Conservation (phyloP, 441 rosid genomes). For the Corymbia citriodora region DNA sequence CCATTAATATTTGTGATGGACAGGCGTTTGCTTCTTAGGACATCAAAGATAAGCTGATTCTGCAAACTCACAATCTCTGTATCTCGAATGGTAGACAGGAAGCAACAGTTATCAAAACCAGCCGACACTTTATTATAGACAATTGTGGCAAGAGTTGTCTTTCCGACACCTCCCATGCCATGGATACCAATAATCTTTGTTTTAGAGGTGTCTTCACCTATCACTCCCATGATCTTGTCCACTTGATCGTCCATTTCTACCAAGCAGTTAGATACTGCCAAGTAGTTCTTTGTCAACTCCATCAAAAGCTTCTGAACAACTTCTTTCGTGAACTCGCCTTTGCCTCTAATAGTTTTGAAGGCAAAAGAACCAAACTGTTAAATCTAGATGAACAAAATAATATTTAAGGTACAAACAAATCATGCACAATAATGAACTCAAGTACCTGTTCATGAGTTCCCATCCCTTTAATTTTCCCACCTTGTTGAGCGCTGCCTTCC, state of each 20-base stretch:
- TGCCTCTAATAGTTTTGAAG: background rate
- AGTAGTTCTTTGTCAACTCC: background rate
- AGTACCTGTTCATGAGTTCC: background rate
- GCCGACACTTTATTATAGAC: background rate
- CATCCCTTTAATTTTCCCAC: background rate
- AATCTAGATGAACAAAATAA: background rate
- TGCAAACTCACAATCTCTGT: background rate
- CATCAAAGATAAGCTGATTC: background rate
- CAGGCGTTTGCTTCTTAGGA: background rate
- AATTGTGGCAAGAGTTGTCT: background rate
- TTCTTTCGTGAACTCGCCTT: background rate
- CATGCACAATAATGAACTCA: background rate
- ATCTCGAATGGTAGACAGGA: background rate
- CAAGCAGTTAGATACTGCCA: background rate
- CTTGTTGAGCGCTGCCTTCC: background rate
- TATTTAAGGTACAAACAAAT: background rate
- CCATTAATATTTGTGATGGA: background rate
- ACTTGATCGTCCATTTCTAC: background rate
- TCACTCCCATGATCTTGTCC: background rate
- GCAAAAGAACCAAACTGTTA: background rate
- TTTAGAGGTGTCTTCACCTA: background rate
- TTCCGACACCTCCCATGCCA: background rate
- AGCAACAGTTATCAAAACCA: background rate
- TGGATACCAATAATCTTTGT: background rate
- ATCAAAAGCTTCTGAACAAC: background rate